Evolutionary conservation across 805 yeast genomes (phyloP), one percentile per base, ranked within the genome.

Genomic region (Blastobotrys parvus): DNA sequence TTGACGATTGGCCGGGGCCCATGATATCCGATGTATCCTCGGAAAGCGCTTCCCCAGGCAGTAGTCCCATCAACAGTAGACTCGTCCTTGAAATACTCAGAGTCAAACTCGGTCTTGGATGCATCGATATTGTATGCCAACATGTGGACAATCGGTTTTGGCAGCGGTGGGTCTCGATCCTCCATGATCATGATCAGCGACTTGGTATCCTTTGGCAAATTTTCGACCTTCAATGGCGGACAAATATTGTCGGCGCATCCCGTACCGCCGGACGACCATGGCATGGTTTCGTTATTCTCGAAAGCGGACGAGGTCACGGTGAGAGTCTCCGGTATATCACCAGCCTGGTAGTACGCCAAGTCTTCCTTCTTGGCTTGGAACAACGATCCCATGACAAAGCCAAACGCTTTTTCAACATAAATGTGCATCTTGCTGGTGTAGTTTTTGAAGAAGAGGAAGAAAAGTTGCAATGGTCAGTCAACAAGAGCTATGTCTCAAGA

Each of bases 1-100:
- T 44, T 29, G 31, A 48, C 41, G n/a, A 50, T 17, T 2, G 54
- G 52, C 8, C 47, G 37, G 6, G 52, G 52, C 8, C 52, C 54
- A 5, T 13, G 11, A 39, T 50, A 50, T n/a, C 45, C 45, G 10
- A 16, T 31, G 34, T 18, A 8, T 1, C 53, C 51, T 19, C 43
- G n/a, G 22, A 37, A 44, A 8, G 43, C 52, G n/a, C n/a, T n/a
- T n/a, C n/a, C n/a, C n/a, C n/a, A n/a, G n/a, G n/a, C n/a, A 25
- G 29, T 25, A 8, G 29, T 11, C 7, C 11, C 11, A 18, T 31
- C 33, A 1, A 51, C 53, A 3, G 42, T 42, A 15, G 18, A n/a
- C 10, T 34, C 38, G 25, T 41, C 33, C 4, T 41, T 22, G 32
- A 25, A 19, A 15, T 34, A 44, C 16, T 19, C 33, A 10, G 16